Percentiles rank a stretch among this genome's conserved stretches.
Evolutionary conservation across 2,329 filamentous ascomycete species (phyloP).

Genomic region (Nemania bipapillata): DNA sequence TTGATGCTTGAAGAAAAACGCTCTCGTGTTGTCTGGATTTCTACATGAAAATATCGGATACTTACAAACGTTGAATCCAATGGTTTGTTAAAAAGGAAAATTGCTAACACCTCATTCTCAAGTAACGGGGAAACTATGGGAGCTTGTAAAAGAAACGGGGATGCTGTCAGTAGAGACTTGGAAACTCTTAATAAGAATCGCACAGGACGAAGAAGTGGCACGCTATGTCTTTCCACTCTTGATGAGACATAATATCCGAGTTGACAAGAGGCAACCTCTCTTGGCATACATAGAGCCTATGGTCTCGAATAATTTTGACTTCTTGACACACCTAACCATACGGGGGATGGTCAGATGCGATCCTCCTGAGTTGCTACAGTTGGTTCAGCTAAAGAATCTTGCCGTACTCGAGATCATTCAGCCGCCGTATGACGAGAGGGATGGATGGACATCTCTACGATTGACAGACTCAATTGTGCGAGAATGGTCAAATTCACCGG

Average conservation of each 20-base stretch:
- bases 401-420: constrained; percentile 61
- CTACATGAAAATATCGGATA: neutral
- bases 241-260: constrained; percentile 9
- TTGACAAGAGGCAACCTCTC: constrained; percentile 42
- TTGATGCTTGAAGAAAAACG: neutral
- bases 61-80: neutral
- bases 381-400: constrained; percentile 59
- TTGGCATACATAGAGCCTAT: constrained; percentile 54
- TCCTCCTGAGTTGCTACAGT: constrained; percentile 55
- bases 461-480: constrained; percentile 60
- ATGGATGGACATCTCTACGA: constrained; percentile 50
- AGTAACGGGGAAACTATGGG: constrained; percentile 25
- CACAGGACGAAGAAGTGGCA: neutral
- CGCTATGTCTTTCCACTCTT: constrained; percentile 6
- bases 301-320: constrained; percentile 50
- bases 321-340: constrained; percentile 48
- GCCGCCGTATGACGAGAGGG: constrained; percentile 50
- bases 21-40: neutral
- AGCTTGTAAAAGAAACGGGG: neutral
- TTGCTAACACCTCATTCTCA: constrained; percentile 1
- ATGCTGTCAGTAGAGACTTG: constrained; percentile 19
- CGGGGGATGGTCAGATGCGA: constrained; percentile 34
- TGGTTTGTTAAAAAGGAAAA: neutral
- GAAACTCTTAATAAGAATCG: constrained; percentile 22
- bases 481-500: constrained; percentile 57